Base-by-base conservation (phyloP, 306 rosid genomes). In the Cucumis cinereus region DNA sequence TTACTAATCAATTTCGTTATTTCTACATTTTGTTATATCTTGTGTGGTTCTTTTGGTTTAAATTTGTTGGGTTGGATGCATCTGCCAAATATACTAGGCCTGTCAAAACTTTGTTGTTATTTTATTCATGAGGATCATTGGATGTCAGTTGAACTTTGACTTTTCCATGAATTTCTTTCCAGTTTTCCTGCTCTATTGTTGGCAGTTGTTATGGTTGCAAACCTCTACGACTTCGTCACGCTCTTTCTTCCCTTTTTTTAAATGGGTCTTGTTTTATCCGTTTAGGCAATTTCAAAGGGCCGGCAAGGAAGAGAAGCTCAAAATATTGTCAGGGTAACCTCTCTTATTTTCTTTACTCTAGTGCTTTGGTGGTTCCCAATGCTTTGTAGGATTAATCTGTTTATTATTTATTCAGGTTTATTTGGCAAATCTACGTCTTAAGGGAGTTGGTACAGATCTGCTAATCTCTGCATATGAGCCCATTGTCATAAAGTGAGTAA, bases 271-370 rank as follows among this genome's bases (percentile, higher is more conserved):
- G 26, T 63, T 63, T 59, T 33, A 5, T 45, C 43, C 30, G 52
- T 20, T 33, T 54, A 91, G 97, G 87, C 97, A 33, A 89, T 91
- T 78, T 91, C 98, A 60, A 94, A 91, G 81, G 97, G 95, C 35
- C 77, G 95, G 70, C 96, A 91, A 84, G 98, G 98, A 87, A 86
- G 96, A 88, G 95, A 94, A 83, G 98, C 97, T 26, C 98, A 94
- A 89, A 94, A 91, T 80, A 79, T 88, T 64, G 93, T 94, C 79
- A 85, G 83, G 86, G 98, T 89, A 90, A 70, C 88, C 81, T 77
- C 28, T 35, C 28, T 38, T 63, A 30, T 17, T 59, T 60, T 58
- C 26, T 60, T 63, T 26, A 28, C 55, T 10, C 41, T 8, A 50
- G 36, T 64, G 10, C 30, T 77, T 61, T 53, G 16, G 41, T 80